Base-by-base conservation (phyloP, 2,329 filamentous ascomycete species). In the Aspergillus eucalypticola region DNA sequence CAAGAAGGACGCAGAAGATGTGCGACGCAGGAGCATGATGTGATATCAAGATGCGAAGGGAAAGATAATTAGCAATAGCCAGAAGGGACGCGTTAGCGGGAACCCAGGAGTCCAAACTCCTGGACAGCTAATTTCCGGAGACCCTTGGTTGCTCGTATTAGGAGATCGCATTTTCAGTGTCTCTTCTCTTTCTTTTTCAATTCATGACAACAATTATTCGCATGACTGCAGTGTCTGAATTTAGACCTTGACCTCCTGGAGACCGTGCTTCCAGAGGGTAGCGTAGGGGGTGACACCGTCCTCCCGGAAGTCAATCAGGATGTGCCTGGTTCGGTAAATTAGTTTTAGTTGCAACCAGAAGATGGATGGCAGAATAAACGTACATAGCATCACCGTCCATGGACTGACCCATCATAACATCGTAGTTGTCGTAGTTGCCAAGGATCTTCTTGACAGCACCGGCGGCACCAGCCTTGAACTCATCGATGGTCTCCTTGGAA, bases 241-340 rank as follows among this genome's bases (percentile, higher is more conserved):
- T 75, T 94, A 99, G 71, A 98, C 92, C 91, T 99, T 98, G 84
- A 87, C 88, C 83, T 90, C 89, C 71, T 82, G 83, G 67, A 98
- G 81, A 75, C 94, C 95, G 82, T 97, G 90, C 88, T 98, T 97
- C 94, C 93, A 98, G 83, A 96, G 82, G 69, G 87, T 90, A 72
- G 96, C 84, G 77, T 86, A 99, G 62, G 95, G 95, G 58, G 94
- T 98, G 69, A 89, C 79, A 78, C 95, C 95, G 73, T 98, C 95
- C 79, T 96, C 93, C 73, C 95, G 94, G 87, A 96, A 99, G 86
- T 97, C 96, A 76, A 97, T 90, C 69, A 97, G 90, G 67, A 93
- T 84, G 72, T 96, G 84, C 88, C 90, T 93, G 65, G 25, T 54
- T 59, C 29, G 15, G 25, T 38, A 5, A 29, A 10, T 29, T 29